Base-by-base conservation (phyloP, 371 early-diverging fungal genomes). In the Mortierella sp. region DNA sequence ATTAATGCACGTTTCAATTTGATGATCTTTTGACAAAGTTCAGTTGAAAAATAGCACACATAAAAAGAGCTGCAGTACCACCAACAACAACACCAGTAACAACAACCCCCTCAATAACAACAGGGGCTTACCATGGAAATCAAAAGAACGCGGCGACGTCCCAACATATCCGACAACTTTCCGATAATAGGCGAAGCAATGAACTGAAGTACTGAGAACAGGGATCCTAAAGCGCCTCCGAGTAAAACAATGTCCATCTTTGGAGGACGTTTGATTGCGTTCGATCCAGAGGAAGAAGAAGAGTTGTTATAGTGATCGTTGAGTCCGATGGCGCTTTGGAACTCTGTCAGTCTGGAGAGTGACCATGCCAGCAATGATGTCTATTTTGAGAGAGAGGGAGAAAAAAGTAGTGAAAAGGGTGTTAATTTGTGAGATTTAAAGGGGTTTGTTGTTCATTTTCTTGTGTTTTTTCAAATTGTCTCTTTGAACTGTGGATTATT, bases 171-270 rank as follows among this genome's bases (percentile, higher is more conserved):
- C 19, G 95, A 94, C 26, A 94, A 87, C 34, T 91, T 88, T 13
- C 99, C 99, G 73, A 98, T 97, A 26, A 93, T 74, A 0, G 99
- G 99, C 1, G 96, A 92, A 44, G 95, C 93, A 42, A 98, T 58
- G 87, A 97, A 97, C 87, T 99, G 99, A 55, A 99, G 90, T n/a
- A 99, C 91, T 24, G 98, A 97, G 87, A 97, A 99, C 34, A 98
- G 84, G 10, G 97, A 97, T 0, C 99, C 99, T 6, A 99, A 78
- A 13, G 95, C 88, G 0, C 99, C 99, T n/a, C 99, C 99, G 68
- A 99, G 90, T 48, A 99, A 89, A 0, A 99, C 96, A 21, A 97
- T 94, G 86, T 98, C 98, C 92, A 93, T 92, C 80, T 91, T 92
- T 24, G 89, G 88, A 54, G 81, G 81, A 24, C 79, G 65, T 45